Conservation (phyloP, 352 stramenopile species). For the Pythium oligandrum region DNA sequence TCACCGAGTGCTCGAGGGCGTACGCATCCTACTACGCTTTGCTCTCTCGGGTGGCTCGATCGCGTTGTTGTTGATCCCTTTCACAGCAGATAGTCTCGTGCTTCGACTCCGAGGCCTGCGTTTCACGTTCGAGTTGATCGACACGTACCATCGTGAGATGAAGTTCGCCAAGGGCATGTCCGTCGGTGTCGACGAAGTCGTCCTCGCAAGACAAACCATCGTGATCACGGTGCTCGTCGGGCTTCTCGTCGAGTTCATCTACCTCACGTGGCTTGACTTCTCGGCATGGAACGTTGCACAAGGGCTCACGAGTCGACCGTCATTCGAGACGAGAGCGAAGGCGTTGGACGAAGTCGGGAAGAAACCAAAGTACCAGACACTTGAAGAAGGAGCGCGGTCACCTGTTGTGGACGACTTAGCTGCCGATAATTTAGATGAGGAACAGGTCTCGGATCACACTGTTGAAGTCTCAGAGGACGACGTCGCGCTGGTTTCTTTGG, state of each 20-base stretch:
- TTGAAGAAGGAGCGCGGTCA: too few relatives aligned
- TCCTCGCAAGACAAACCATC: slow-evolving; percentile 1
- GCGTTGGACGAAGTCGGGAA: too few relatives aligned
- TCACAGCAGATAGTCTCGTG: slow-evolving; percentile 9
- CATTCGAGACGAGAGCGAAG: not conserved
- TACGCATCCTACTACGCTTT: too few relatives aligned
- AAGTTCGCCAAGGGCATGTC: not conserved
- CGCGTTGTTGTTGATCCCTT: slow-evolving; percentile 8
- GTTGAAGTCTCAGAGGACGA: too few relatives aligned
- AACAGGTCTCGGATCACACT: too few relatives aligned
- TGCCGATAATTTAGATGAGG: too few relatives aligned
- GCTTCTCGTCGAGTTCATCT: not conserved
- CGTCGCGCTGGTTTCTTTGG: too few relatives aligned
- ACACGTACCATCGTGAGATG: slow-evolving; percentile 12
- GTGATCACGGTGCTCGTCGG: slow-evolving; percentile 1
- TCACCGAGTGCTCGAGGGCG: too few relatives aligned
- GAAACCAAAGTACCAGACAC: too few relatives aligned
- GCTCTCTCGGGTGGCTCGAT: not conserved
- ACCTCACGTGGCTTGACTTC: slow-evolving; percentile 9
- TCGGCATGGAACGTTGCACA: slow-evolving; percentile 8
- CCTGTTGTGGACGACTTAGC: too few relatives aligned
- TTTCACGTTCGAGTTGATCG: slow-evolving; percentile 15
- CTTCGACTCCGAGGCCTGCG: slow-evolving; percentile 10
- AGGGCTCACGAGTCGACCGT: not conserved
- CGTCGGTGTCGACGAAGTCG: slow-evolving; percentile 5